Evolutionary conservation across 768 basidiomycete species (phyloP).

Genomic region (Chalciporus chontae): DNA sequence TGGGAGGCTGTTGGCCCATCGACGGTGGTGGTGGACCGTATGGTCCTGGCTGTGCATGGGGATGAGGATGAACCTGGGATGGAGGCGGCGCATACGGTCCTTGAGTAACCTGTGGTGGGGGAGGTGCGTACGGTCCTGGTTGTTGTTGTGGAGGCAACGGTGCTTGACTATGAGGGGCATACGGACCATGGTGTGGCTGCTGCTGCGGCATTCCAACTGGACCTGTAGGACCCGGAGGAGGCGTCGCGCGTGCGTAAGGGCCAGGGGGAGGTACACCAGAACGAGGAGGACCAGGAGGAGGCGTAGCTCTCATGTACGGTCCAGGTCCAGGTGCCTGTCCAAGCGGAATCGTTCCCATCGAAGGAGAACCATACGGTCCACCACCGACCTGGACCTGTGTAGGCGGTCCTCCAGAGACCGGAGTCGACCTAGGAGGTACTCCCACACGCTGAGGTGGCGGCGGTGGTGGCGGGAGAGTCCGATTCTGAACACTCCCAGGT

Average conservation of each 20-base stretch:
- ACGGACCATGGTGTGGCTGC: constrained; percentile 21
- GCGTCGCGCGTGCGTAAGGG: constrained; percentile 38
- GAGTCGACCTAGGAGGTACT: constrained; percentile 26
- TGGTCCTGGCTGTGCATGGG: constrained; percentile 17
- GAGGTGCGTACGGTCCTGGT: constrained; percentile 23
- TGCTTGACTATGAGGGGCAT: constrained; percentile 19
- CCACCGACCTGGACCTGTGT: constrained; percentile 28
- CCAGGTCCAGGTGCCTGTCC: constrained; percentile 30
- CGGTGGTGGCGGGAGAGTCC: constrained; percentile 41
- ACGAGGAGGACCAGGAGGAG: constrained; percentile 37
- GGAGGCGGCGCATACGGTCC: constrained; percentile 31
- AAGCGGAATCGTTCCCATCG: constrained; percentile 24
- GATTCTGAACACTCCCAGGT: constrained; percentile 34
- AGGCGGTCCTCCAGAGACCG: constrained; percentile 37
- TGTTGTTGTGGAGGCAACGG: constrained; percentile 17
- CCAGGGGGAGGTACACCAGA: constrained; percentile 29
- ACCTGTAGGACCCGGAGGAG: constrained; percentile 34
- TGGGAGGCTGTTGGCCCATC: constrained; percentile 25
- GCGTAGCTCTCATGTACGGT: constrained; percentile 38
- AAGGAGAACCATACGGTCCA: constrained; percentile 29
- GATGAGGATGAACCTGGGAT: constrained; percentile 12
- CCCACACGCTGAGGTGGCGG: constrained; percentile 36
- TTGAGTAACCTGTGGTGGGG: constrained; percentile 24
- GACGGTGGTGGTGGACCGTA: constrained; percentile 21
- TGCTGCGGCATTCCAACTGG: constrained; percentile 26